A percentile compares a stretch with the other conserved stretches of the same genome.
Conservation (phyloP, 352 stramenopile genomes). For the Aphanomyces cochlioides region DNA sequence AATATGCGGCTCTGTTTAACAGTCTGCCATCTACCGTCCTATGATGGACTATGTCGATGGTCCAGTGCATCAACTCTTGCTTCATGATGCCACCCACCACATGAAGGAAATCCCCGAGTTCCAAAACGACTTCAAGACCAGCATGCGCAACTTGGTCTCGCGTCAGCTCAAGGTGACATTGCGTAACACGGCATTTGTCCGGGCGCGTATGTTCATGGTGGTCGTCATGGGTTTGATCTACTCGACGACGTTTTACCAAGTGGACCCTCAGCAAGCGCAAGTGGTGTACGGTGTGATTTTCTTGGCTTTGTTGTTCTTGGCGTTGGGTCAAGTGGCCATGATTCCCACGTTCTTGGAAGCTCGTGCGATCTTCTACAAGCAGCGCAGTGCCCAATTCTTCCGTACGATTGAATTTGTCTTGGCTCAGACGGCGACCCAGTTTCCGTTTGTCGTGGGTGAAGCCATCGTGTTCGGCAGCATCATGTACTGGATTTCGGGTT, state of each 20-base stretch:
- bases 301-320: conserved; percentile 68
- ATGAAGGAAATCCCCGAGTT: conserved; percentile 43
- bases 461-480: conserved; percentile 71
- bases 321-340: conserved; percentile 59
- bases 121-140: conserved; percentile 35
- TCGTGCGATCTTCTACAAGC: conserved; percentile 64
- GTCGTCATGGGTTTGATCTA: conserved; percentile 45
- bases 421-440: conserved; percentile 36
- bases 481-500: conserved; percentile 76
- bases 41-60: conserved; percentile 38
- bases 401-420: conserved; percentile 66
- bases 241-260: conserved; percentile 41
- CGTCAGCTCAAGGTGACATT: conserved; percentile 40
- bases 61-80: conserved; percentile 30
- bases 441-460: conserved; percentile 51
- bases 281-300: conserved; percentile 68
- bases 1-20: conserved; percentile 47
- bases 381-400: conserved; percentile 78
- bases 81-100: conserved; percentile 33
- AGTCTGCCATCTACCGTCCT: conserved; percentile 41
- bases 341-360: conserved; percentile 57
- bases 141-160: conserved; percentile 32
- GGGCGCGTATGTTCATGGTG: conserved; percentile 38
- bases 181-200: conserved; percentile 41
- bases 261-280: conserved; percentile 39